Percentiles rank a stretch among this genome's conserved stretches.
These are phyloP conservation scores for Vitis amurensis DNA, from an alignment of 164 flowering plant species.

Conservation along the genomic window DNA sequence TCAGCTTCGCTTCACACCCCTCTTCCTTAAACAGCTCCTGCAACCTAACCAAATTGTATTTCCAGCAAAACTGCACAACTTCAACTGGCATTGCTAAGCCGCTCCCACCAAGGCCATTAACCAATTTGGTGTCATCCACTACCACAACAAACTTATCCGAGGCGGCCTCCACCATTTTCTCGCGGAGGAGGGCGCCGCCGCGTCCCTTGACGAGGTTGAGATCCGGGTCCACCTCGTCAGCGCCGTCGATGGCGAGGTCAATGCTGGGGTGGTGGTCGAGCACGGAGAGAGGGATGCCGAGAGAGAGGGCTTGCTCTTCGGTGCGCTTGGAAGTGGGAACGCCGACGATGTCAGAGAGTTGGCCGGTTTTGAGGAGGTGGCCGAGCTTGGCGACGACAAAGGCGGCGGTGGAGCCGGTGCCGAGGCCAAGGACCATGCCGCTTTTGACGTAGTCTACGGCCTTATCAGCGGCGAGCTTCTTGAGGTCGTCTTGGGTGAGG, in stretches of 20 bases:
- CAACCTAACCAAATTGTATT: conserved; percentile 56
- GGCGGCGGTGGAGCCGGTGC: conserved; percentile 93
- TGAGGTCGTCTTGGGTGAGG: conserved; percentile 80
- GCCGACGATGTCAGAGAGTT: conserved; percentile 50
- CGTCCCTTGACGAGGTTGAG: conserved; percentile 58
- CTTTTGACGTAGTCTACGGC: conserved; percentile 73
- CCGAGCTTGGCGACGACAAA: conserved; percentile 79
- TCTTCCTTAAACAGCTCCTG: conserved; percentile 60
- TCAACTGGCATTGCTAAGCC: conserved; percentile 60
- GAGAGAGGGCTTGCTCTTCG: conserved; percentile 39
- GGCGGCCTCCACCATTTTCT: conserved; percentile 70
- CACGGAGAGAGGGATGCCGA: conserved; percentile 48
- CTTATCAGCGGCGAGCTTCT: conserved; percentile 80
- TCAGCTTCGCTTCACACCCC: conserved; percentile 70
- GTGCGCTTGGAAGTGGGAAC: conserved; percentile 64
- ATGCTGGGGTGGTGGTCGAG: conserved; percentile 31
- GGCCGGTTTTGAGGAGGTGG: conserved; percentile 46
- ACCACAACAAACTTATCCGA: conserved; percentile 52
- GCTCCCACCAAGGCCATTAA: conserved; percentile 50
- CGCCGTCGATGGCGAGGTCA: conserved; percentile 64
- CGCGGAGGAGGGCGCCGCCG: conserved; percentile 58
- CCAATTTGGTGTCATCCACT: conserved; percentile 54
- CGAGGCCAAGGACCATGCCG: conserved; percentile 91
- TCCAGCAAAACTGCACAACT: conserved; percentile 63
- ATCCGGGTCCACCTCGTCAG: conserved; percentile 61